A percentile compares a stretch with the other conserved stretches of the same genome.
These are phyloP conservation scores for Climacium dendroides DNA, from an alignment of 225 moss, liverwort and hornwort genomes.

Conservation along the genomic window DNA sequence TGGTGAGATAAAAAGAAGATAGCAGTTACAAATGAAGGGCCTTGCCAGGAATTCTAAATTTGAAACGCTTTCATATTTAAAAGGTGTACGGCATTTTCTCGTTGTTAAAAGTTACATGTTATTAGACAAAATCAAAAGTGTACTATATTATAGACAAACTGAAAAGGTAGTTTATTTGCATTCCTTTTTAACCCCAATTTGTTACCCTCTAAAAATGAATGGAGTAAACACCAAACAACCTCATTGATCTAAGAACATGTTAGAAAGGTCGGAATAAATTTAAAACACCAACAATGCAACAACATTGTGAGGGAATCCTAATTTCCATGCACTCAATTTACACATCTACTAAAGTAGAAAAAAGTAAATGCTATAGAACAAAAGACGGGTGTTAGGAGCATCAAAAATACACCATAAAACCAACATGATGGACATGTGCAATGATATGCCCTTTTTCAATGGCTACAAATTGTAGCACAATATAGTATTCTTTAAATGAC, in stretches of 20 bases:
- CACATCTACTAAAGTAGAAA: not conserved
- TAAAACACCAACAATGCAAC: not conserved
- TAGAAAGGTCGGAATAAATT: not conserved
- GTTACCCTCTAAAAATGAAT: not conserved
- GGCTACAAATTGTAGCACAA: accelerated
- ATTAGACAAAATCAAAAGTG: not conserved
- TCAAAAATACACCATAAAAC: not conserved
- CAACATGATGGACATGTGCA: not conserved
- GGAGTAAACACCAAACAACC: not conserved
- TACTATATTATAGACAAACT: not conserved
- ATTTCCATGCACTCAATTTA: not conserved
- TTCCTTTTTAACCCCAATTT: not conserved
- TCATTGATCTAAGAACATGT: not conserved
- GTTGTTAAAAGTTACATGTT: not conserved
- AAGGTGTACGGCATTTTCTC: not conserved
- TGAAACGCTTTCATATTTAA: not conserved
- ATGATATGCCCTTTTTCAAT: not conserved
- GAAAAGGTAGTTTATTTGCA: not conserved
- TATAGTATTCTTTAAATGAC: too few species aligned
- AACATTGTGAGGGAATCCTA: not conserved
- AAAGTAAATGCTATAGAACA: not conserved
- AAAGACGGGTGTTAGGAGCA: accelerated
- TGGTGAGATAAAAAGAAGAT: too few species aligned
- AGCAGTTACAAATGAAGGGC: too few species aligned
- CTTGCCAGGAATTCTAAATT: not conserved